phyloP scores from a whole-genome alignment of 2,329 filamentous ascomycete genomes.

The Exophiala sp. region DNA sequence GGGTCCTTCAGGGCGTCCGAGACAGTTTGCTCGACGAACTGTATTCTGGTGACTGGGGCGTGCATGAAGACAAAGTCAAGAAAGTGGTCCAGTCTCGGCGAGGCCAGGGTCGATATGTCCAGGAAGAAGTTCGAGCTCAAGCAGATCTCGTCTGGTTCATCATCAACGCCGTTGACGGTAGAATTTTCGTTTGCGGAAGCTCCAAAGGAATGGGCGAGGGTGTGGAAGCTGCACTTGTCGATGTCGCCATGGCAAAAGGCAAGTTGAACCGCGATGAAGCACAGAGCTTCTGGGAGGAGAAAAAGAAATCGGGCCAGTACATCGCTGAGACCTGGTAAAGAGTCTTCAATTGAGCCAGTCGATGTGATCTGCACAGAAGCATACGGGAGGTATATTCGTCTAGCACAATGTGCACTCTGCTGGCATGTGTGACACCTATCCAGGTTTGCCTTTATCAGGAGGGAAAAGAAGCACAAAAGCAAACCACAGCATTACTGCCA shows the following conservation, averaged over 20 bases:
- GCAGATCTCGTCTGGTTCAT: conserved; percentile 98
- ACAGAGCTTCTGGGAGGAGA: conserved; percentile 78
- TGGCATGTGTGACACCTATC: no score
- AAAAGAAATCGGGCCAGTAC: conserved; percentile 90
- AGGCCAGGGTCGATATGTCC: conserved; percentile 83
- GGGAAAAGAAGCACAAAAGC: no score
- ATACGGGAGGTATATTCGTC: no score
- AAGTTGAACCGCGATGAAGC: conserved; percentile 78
- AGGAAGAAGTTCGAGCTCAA: conserved; percentile 87
- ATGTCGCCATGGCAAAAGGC: conserved; percentile 89
- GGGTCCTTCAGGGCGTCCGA: conserved; percentile 90
- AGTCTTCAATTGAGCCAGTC: no score
- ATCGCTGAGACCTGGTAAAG: conserved; percentile 58
- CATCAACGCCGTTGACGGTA: conserved; percentile 89
- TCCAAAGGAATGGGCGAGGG: conserved; percentile 97
- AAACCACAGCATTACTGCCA: no score
- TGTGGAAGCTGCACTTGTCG: conserved; percentile 77
- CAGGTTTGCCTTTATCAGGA: no score
- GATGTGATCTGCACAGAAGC: no score
- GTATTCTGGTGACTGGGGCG: conserved; percentile 93
- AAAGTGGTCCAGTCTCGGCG: conserved; percentile 70
- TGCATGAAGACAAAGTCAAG: conserved; percentile 81
- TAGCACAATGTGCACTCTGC: no score
- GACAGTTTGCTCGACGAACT: conserved; percentile 93
- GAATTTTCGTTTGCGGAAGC: conserved; percentile 93